Conservation (phyloP, 1,284 basidiomycete genomes). For the Quambalaria eucalypti region DNA sequence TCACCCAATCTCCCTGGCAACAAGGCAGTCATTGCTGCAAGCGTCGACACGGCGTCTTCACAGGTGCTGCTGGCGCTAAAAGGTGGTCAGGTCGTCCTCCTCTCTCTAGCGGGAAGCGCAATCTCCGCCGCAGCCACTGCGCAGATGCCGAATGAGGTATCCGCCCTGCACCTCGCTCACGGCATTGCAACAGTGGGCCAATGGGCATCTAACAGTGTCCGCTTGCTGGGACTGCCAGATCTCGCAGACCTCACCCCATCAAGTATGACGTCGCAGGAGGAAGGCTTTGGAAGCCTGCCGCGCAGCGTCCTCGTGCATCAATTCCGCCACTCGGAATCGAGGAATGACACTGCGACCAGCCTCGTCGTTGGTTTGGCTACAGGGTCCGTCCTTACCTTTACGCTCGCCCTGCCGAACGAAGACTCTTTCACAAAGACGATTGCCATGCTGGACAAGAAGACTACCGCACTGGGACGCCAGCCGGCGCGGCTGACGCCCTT, state of each 20-base stretch:
- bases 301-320: constrained; percentile 64
- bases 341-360: constrained; percentile 32
- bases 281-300: constrained; percentile 50
- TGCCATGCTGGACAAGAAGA: constrained; percentile 52
- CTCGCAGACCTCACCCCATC: constrained; percentile 47
- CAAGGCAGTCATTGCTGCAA: constrained; percentile 59
- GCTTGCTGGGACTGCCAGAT: constrained; percentile 55
- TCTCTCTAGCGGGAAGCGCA: constrained; percentile 52
- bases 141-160: constrained; percentile 34
- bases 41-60: constrained; percentile 48
- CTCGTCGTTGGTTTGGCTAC: constrained; percentile 71
- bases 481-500: constrained; percentile 57
- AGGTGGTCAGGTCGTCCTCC: constrained; percentile 55
- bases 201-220: constrained; percentile 64
- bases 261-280: neutral
- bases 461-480: constrained; percentile 60
- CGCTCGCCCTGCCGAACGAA: constrained; percentile 35
- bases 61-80: constrained; percentile 61
- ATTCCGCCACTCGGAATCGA: constrained; percentile 51
- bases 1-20: neutral
- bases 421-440: constrained; percentile 18
- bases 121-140: constrained; percentile 4
- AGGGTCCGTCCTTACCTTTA: constrained; percentile 64
- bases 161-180: constrained; percentile 42
- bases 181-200: constrained; percentile 59